These are phyloP conservation scores for Scleroderma bovista DNA, from an alignment of 768 basidiomycete genomes.

Conservation along the genomic window DNA sequence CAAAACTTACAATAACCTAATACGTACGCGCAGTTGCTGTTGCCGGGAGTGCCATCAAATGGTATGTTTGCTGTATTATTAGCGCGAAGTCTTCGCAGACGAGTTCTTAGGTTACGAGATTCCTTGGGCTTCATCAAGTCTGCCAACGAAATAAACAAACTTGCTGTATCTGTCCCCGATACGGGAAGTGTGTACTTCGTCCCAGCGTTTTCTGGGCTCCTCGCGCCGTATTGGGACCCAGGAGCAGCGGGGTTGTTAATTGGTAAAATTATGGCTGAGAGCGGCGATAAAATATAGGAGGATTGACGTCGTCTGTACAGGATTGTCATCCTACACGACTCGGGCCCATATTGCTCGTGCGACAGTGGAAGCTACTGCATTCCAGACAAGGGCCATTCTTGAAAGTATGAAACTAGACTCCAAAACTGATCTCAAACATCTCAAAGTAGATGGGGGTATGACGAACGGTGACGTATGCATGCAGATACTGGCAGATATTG, in stretches of 20 bases:
- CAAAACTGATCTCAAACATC: slow-evolving; percentile 67
- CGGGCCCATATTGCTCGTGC: slow-evolving; percentile 92
- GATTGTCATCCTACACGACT: slow-evolving; percentile 82
- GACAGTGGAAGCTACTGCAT: slow-evolving; percentile 93
- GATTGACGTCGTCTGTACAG: slow-evolving; percentile 25
- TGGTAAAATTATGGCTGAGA: slow-evolving; percentile 36
- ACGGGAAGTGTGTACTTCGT: slow-evolving; percentile 95
- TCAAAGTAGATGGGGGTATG: slow-evolving; percentile 99
- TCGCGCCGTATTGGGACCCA: slow-evolving; percentile 98
- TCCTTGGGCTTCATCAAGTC: slow-evolving; percentile 77
- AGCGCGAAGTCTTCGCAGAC: not conserved
- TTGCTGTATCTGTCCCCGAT: slow-evolving; percentile 70
- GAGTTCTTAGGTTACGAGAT: slow-evolving; percentile 69
- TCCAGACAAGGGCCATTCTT: slow-evolving; percentile 91
- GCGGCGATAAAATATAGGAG: not conserved
- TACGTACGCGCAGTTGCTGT: slow-evolving; percentile 61
- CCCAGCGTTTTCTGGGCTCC: slow-evolving; percentile 91
- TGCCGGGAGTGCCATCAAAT: slow-evolving; percentile 93
- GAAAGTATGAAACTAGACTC: slow-evolving; percentile 95
- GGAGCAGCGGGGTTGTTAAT: slow-evolving; percentile 84
- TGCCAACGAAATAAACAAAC: slow-evolving; percentile 77
- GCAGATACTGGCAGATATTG: slow-evolving; percentile 81
- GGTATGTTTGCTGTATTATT: slow-evolving; percentile 35
- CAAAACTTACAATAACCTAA: not conserved
- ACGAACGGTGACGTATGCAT: slow-evolving; percentile 90